Evolutionary conservation across 176 grass and related monocot species (phyloP), one percentile per base, ranked within the genome.

Genomic region (Phyllostachys edulis): DNA sequence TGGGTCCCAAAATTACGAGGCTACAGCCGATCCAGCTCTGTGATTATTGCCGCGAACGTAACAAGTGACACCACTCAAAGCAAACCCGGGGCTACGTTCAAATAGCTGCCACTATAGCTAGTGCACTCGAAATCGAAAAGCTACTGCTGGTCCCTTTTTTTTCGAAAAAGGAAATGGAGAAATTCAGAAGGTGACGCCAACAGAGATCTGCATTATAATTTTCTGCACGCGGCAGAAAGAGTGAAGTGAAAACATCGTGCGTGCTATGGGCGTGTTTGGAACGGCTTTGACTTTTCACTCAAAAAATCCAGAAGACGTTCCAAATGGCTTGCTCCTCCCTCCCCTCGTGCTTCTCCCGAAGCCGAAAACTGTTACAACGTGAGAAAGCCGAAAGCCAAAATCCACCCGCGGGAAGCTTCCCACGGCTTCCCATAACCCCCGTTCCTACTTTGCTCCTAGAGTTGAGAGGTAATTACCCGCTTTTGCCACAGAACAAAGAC

Each of bases 51-150:
- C 7, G 45, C 75, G 0, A 73, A 73, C 75, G 76, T 75, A 85
- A 3, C 82, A 54, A 63, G 82, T 85, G 82, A 89, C 81, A 74
- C 44, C 56, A 78, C 20, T 29, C 60, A 85, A 75, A 85, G 69
- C 81, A 74, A 80, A 50, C 8, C 18, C 20, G 41, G 18, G 49
- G 67, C 63, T 50, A 73, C 18, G 45, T 37, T 47, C 49, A 39
- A 69, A 20, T 5, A 15, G 85, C 26, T 38, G 37, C 42, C 11
- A 9, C 29, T 15, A 21, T 12, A 47, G 17, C 21, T 20, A 42
- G 16, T 14, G 64, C 46, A 37, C 17, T 65, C 56, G 9, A 82
- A 88, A 15, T 38, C 57, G 21, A 67, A 46, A 84, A 55, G 32
- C 45, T 40, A 52, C 77, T 15, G 45, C 39, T 49, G 14, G 6